phyloP scores from a whole-genome alignment of 768 basidiomycete genomes.

The Tulasnella sp. region DNA sequence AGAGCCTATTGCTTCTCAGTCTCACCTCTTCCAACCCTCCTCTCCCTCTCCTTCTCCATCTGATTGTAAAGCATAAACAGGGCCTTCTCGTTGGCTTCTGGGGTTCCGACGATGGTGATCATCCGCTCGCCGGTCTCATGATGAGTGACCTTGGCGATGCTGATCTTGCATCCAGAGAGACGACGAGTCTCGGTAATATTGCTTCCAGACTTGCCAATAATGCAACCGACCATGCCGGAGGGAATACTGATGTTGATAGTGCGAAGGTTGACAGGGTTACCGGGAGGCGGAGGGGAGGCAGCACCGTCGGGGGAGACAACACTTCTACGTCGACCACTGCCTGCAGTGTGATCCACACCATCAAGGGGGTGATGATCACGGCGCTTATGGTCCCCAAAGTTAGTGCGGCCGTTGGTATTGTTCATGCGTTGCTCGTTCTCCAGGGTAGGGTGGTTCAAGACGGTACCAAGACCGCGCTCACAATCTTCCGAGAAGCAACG shows the following conservation, averaged over 20 bases:
- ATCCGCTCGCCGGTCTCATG: slow-evolving; percentile 99
- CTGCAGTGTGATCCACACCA: slow-evolving; percentile 14
- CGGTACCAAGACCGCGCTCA: slow-evolving; percentile 92
- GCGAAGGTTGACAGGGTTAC: slow-evolving; percentile 70
- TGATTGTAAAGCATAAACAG: slow-evolving; percentile 93
- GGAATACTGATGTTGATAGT: slow-evolving; percentile 99
- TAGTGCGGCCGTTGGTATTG: neutral
- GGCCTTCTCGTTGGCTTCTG: slow-evolving; percentile 97
- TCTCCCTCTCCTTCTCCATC: slow-evolving; percentile 93
- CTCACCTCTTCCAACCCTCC: slow-evolving; percentile 78
- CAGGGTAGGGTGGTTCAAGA: slow-evolving; percentile 87
- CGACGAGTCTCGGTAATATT: slow-evolving; percentile 99
- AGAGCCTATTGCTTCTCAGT: slow-evolving; percentile 30
- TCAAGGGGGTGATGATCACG: slow-evolving; percentile 22
- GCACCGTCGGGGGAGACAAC: slow-evolving; percentile 43
- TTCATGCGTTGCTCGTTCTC: slow-evolving; percentile 23
- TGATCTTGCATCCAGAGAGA: slow-evolving; percentile 96
- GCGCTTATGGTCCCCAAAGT: neutral
- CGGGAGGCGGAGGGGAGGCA: slow-evolving; percentile 34
- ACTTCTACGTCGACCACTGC: slow-evolving; percentile 22
- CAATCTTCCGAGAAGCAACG: slow-evolving; percentile 95
- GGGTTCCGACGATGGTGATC: slow-evolving; percentile 98
- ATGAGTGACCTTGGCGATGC: slow-evolving; percentile 97
- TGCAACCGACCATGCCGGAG: slow-evolving; percentile 96
- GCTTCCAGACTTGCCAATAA: slow-evolving; percentile 93